Conservation (phyloP, 768 basidiomycete genomes). For the Tylopilus sp. region DNA sequence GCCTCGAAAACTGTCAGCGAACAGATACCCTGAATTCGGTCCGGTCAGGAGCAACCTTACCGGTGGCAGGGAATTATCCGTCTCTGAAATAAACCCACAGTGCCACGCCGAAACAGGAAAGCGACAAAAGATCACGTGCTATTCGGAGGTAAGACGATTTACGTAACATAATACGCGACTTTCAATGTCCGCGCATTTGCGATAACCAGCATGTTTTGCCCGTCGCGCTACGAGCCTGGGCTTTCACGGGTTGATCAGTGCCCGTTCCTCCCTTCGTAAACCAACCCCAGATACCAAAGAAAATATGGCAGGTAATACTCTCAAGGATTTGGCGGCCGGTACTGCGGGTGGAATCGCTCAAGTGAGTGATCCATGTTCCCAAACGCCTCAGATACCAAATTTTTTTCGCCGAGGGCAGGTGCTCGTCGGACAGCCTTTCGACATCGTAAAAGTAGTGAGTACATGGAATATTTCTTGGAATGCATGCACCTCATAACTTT, state of each 20-base stretch:
- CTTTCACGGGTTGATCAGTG: neutral
- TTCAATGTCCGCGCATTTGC: conserved; percentile 24
- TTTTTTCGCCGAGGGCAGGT: conserved; percentile 45
- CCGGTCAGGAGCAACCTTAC: conserved; percentile 12
- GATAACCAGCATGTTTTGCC: conserved; percentile 2
- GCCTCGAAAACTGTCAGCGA: conserved; percentile 1
- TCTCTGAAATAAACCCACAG: conserved; percentile 1
- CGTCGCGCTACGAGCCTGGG: neutral
- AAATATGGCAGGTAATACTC: conserved; percentile 48
- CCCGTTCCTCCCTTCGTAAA: neutral
- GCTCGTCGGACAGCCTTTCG: conserved; percentile 91
- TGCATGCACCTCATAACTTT: conserved; percentile 8
- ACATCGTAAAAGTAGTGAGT: conserved; percentile 95
- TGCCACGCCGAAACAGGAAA: conserved; percentile 8
- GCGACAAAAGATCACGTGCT: conserved; percentile 15
- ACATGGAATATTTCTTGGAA: neutral
- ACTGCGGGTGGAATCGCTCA: conserved; percentile 91
- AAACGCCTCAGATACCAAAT: neutral
- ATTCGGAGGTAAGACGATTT: neutral
- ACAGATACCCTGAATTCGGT: conserved; percentile 7
- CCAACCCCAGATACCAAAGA: conserved; percentile 10
- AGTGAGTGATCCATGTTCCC: conserved; percentile 36
- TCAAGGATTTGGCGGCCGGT: conserved; percentile 86
- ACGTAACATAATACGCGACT: conserved; percentile 3
- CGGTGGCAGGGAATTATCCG: conserved; percentile 4